Evolutionary conservation across 768 basidiomycete genomes (phyloP).

Genomic region (Stropharia rugosoannulata): DNA sequence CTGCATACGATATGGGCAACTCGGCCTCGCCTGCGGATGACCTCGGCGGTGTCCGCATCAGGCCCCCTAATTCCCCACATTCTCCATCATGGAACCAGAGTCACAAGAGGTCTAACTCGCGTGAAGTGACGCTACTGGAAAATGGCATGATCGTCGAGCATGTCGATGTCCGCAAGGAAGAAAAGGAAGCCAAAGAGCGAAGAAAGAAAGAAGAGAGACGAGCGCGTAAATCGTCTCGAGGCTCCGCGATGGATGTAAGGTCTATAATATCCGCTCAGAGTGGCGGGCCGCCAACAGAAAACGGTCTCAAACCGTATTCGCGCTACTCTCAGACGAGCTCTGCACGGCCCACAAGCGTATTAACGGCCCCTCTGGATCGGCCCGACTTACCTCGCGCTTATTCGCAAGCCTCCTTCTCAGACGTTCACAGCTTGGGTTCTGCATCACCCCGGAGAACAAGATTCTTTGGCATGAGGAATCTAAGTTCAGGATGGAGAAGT

Average conservation of each 20-base stretch:
- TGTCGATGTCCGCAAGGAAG: conserved; percentile 79
- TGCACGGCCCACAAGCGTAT: conserved; percentile 57
- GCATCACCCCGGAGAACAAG: conserved; percentile 65
- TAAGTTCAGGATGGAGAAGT: conserved; percentile 72
- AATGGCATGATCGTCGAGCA: conserved; percentile 91
- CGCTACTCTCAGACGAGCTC: conserved; percentile 55
- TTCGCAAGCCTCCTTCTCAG: conserved; percentile 80
- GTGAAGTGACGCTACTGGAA: conserved; percentile 79
- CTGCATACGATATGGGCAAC: conserved; percentile 67
- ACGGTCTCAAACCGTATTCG: conserved; percentile 59
- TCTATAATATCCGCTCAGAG: conserved; percentile 73
- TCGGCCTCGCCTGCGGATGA: conserved; percentile 52
- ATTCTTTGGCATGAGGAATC: conserved; percentile 77
- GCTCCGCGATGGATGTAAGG: conserved; percentile 68
- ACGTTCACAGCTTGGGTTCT: conserved; percentile 73
- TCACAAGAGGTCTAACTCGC: conserved; percentile 53
- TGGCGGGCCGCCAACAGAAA: conserved; percentile 53
- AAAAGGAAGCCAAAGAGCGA: conserved; percentile 71
- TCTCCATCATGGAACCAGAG: conserved; percentile 32
- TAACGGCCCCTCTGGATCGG: conserved; percentile 58
- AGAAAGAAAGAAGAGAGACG: conserved; percentile 68
- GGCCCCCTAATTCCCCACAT: conserved; percentile 50
- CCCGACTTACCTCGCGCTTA: conserved; percentile 65
- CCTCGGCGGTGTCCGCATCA: conserved; percentile 67
- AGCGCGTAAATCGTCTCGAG: conserved; percentile 71